Percentiles rank a stretch among this genome's conserved stretches.
Conservation (phyloP, 139 green algal species). For the Asterochloris erici region DNA sequence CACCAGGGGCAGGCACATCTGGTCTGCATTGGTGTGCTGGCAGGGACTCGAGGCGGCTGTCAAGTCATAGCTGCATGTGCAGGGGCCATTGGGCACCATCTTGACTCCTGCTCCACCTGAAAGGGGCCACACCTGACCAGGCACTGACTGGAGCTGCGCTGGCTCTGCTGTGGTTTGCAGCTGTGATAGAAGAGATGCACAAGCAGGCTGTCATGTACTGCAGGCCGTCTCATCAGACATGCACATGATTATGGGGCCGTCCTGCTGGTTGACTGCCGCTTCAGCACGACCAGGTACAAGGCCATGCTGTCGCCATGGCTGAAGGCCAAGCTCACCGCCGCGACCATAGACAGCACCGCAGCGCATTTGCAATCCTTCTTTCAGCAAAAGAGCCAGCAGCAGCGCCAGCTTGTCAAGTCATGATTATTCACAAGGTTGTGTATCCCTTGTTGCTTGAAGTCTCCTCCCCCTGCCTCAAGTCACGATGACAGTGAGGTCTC, state of each 20-base stretch:
- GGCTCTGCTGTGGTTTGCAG: not conserved
- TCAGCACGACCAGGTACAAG: not conserved
- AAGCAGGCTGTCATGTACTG: not conserved
- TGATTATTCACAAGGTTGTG: no score
- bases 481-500: no score
- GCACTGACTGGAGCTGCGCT: not conserved
- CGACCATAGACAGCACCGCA: not conserved
- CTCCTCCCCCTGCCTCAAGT: no score
- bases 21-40: not conserved
- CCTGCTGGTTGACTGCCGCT: conserved; percentile 6
- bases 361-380: not conserved
- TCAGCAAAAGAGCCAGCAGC: not conserved
- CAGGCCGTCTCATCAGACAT: conserved; percentile 14
- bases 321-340: not conserved
- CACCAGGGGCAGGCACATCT: not conserved
- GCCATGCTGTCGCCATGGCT: conserved; percentile 7
- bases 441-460: no score
- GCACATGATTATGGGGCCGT: conserved; percentile 7
- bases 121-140: not conserved
- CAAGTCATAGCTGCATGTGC: not conserved
- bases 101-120: not conserved
- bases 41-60: not conserved
- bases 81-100: not conserved
- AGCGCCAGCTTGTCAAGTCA: no score
- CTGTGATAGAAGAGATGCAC: not conserved